Evolutionary conservation across 1,284 basidiomycete species (phyloP).

Genomic region (Ustilago hordei): DNA sequence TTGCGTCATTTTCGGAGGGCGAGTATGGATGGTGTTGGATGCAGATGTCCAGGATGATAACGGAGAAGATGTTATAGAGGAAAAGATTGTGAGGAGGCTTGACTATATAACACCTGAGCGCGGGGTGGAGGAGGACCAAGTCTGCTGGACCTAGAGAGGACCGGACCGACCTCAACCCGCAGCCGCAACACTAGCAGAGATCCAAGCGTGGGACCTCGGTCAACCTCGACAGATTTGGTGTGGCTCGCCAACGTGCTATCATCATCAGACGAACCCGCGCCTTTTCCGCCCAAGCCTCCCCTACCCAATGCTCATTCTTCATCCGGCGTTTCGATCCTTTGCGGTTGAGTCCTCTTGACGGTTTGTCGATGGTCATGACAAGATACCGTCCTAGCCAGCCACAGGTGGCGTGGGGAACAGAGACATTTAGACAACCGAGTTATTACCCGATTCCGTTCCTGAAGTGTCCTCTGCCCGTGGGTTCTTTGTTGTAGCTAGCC

Average conservation of each 20-base stretch:
- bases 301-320: not conserved
- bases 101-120: constrained; percentile 6
- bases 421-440: not conserved
- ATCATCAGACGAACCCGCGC: not conserved
- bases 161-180: not conserved
- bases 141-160: not conserved
- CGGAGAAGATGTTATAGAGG: not conserved
- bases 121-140: not conserved
- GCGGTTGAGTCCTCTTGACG: not conserved
- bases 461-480: not conserved
- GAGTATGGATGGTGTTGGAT: not conserved
- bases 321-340: not conserved
- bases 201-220: not conserved
- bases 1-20: constrained; percentile 26
- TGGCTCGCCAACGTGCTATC: not conserved
- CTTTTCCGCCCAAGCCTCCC: not conserved
- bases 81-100: not conserved
- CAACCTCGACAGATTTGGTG: not conserved
- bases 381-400: no score
- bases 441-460: not conserved
- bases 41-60: not conserved
- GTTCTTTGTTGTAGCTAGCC: no score
- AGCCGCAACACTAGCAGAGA: not conserved
- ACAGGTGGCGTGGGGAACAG: not conserved
- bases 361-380: not conserved